Evolutionary conservation across 192 early-diverging fungal genomes (phyloP).

Genomic region (Entomortierella chlamydospora): DNA sequence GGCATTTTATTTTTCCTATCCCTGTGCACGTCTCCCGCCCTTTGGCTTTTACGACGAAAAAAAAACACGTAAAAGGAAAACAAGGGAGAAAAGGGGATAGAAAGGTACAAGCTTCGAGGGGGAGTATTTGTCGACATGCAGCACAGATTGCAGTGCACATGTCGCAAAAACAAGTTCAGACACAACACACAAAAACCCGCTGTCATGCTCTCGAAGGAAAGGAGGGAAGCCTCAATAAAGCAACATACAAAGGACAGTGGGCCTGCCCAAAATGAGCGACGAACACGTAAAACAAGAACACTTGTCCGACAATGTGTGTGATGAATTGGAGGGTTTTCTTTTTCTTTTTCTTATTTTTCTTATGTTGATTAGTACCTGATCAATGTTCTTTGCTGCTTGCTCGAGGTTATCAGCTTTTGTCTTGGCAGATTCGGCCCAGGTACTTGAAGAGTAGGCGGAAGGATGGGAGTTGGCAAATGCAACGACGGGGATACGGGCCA

Average conservation of each 20-base stretch:
- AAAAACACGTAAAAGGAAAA: neutral
- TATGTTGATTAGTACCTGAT: too few species aligned
- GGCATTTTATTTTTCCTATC: neutral
- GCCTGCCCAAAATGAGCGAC: too few species aligned
- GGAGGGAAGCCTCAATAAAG: too few species aligned
- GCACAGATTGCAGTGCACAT: too few species aligned
- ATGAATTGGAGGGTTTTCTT: neutral
- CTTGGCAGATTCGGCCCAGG: constrained; percentile 50
- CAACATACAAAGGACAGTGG: too few species aligned
- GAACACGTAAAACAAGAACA: neutral
- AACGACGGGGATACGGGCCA: constrained; percentile 50
- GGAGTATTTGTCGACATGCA: too few species aligned
- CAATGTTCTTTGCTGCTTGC: constrained; percentile 32
- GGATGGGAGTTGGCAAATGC: constrained; percentile 52
- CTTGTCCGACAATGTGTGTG: neutral
- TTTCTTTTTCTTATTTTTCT: neutral
- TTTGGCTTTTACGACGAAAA: neutral
- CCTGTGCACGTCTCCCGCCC: neutral
- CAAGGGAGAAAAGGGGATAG: neutral
- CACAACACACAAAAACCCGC: too few species aligned
- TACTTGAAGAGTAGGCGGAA: constrained; percentile 48
- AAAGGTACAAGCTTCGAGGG: neutral
- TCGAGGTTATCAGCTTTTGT: constrained; percentile 38
- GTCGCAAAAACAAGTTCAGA: too few species aligned
- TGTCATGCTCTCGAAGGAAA: too few species aligned